A percentile compares a stretch with the other conserved stretches of the same genome.
Evolutionary conservation across 1,284 basidiomycete genomes (phyloP).

Genomic region (Volvariella volvacea): DNA sequence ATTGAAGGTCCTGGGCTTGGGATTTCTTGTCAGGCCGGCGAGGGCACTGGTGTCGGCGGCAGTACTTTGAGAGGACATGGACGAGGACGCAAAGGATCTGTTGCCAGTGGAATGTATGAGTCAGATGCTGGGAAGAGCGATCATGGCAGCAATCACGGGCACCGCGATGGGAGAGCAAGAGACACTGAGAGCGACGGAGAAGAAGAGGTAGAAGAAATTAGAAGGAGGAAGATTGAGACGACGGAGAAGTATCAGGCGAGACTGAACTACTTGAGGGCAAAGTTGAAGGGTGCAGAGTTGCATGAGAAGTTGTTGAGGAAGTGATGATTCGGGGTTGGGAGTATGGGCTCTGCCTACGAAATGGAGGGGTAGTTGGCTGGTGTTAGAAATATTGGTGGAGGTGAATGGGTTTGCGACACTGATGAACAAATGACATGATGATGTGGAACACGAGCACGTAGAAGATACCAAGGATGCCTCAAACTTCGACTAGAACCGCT

Average conservation of each 20-base stretch:
- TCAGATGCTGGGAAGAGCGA: not conserved
- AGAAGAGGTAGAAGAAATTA: slow-evolving; percentile 48
- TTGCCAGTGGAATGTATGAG: not conserved
- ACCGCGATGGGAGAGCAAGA: too few species aligned
- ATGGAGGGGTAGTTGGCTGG: too few species aligned
- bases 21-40: too few species aligned
- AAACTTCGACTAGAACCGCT: too few species aligned
- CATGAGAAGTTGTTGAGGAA: slow-evolving; percentile 60
- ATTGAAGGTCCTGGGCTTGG: too few species aligned
- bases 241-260: slow-evolving; percentile 61
- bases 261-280: slow-evolving; percentile 64
- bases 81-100: not conserved
- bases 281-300: slow-evolving; percentile 67
- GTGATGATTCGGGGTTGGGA: slow-evolving; percentile 24
- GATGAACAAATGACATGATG: too few species aligned
- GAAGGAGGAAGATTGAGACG: slow-evolving; percentile 53
- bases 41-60: too few species aligned
- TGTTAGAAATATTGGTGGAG: too few species aligned
- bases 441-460: too few species aligned
- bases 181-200: slow-evolving; percentile 23
- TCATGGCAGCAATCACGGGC: not conserved
- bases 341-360: too few species aligned
- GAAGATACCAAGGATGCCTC: too few species aligned
- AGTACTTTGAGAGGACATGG: not conserved
- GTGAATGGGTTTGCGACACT: too few species aligned